These are phyloP conservation scores for Thermochaetoides thermophila DNA, from an alignment of 495 filamentous ascomycete species.

Conservation along the genomic window DNA sequence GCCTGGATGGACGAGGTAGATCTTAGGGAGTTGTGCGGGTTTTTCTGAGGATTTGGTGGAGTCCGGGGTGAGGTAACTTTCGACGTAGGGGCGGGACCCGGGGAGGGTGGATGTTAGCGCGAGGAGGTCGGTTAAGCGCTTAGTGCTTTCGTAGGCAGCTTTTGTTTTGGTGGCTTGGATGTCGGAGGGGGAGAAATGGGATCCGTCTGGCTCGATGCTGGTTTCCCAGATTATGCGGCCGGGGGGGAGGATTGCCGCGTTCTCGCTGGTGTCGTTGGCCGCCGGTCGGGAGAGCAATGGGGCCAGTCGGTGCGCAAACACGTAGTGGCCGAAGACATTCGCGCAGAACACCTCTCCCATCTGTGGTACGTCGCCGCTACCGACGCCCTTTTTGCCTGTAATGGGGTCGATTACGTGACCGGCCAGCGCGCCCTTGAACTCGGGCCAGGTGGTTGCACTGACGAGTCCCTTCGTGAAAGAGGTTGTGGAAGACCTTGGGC, in stretches of 20 bases:
- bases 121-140: slow-evolving; percentile 73
- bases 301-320: slow-evolving; percentile 66
- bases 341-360: slow-evolving; percentile 74
- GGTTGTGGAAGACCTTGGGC: slow-evolving; percentile 40
- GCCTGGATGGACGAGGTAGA: slow-evolving; percentile 76
- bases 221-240: slow-evolving; percentile 71
- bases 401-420: slow-evolving; percentile 39
- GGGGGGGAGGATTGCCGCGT: no score
- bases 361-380: neutral
- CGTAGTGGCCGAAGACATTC: slow-evolving; percentile 91
- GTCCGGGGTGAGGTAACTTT: slow-evolving; percentile 17
- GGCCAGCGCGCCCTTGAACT: slow-evolving; percentile 49
- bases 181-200: slow-evolving; percentile 47
- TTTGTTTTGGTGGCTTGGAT: slow-evolving; percentile 53
- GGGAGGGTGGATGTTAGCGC: slow-evolving; percentile 59
- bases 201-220: slow-evolving; percentile 51
- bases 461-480: slow-evolving; percentile 48
- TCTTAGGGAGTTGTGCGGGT: slow-evolving; percentile 44
- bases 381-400: slow-evolving; percentile 1
- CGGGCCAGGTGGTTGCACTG: slow-evolving; percentile 60
- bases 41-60: no score
- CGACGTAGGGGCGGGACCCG: slow-evolving; percentile 41
- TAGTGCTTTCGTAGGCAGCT: slow-evolving; percentile 67
- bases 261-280: slow-evolving; percentile 7
- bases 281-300: slow-evolving; percentile 48